Evolutionary conservation across 2,329 filamentous ascomycete genomes (phyloP), one percentile per base, ranked within the genome.

Genomic region (Fusarium neocosmosporiellum): DNA sequence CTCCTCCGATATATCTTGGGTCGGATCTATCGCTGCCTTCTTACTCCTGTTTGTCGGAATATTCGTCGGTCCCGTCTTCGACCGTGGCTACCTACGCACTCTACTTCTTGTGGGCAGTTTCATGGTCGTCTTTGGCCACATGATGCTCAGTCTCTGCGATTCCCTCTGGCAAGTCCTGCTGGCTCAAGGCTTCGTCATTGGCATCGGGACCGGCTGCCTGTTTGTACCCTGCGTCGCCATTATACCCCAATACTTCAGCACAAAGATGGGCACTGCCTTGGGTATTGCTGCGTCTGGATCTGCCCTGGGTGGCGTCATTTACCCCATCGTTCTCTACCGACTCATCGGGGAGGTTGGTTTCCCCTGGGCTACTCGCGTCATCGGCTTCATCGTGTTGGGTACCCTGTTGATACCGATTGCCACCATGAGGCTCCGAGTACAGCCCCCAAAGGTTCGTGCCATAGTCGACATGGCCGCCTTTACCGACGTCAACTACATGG

Each of bases 21-120:
- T 88, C 18, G 86, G 86, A 18, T 84, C 85, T 6, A 73, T 86
- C 7, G 86, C 88, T 63, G 80, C 80, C 1, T 86, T 84, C 48
- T 76, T 89, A 5, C 80, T 88, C n/a, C 60, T 76, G 27, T 39
- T 82, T 70, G 66, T 75, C 2, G 78, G 76, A 41, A 36, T 75
- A 65, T 60, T 78, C 65, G 72, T 82, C 4, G 88, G 88, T 0
- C 85, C 84, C 0, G 71, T 87, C 0, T 85, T 83, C 57, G 87
- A 89, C 75, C 79, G 80, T 4, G 88, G 88, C 7, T 82, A 85
- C 67, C 81, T 86, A 37, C 80, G 81, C 13, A 68, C 74, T 6
- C 78, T 88, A 1, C 63, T 88, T 3, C n/a, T 79, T 3, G 69
- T 75, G 5, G 87, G 87, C 20, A 76, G 79, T 4, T 78, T 84